A percentile compares a stretch with the other conserved stretches of the same genome.
These are phyloP conservation scores for Alternaria triticimaculans DNA, from an alignment of 2,329 filamentous ascomycete species.

Conservation along the genomic window DNA sequence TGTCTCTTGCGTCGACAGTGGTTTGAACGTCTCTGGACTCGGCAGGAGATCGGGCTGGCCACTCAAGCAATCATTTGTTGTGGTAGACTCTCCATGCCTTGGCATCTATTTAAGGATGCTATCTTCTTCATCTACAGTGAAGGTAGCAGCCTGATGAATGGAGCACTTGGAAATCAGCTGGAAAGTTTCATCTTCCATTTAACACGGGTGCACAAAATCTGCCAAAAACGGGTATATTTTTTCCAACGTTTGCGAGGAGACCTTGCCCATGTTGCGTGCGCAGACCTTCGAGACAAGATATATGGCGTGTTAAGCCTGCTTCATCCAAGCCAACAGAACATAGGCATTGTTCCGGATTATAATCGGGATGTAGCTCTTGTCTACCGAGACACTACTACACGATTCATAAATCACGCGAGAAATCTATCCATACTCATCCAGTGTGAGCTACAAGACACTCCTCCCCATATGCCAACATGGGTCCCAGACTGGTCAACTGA, in stretches of 20 bases:
- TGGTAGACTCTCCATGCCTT: not conserved
- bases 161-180: not conserved
- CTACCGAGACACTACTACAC: not conserved
- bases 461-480: not conserved
- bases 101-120: not conserved
- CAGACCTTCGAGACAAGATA: not conserved
- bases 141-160: accelerated
- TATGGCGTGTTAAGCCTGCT: not conserved
- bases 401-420: not conserved
- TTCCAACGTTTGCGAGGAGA: accelerated
- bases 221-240: accelerated
- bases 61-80: not conserved
- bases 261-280: accelerated
- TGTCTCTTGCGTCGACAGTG: not conserved
- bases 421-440: not conserved
- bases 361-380: not conserved
- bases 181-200: not conserved
- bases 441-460: not conserved
- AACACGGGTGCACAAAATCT: accelerated
- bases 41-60: not conserved
- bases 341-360: not conserved
- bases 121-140: not conserved
- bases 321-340: accelerated
- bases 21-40: not conserved
- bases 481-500: not conserved